Base-by-base conservation (phyloP, 495 filamentous ascomycete genomes). In the Neurospora sp. region DNA sequence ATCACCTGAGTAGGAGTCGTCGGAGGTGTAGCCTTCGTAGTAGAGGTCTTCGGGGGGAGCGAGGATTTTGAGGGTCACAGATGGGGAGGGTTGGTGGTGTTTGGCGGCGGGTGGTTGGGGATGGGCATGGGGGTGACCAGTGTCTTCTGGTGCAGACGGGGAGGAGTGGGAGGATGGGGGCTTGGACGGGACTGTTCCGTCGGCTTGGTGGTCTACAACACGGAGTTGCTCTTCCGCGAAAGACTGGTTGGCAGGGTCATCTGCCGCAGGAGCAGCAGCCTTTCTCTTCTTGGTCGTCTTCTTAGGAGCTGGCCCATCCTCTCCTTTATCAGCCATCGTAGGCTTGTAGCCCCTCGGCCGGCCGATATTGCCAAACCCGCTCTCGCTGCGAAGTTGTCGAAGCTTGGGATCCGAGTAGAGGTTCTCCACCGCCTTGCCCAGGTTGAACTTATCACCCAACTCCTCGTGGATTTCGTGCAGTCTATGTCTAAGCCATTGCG, bases 401-500 rank as follows among this genome's bases (percentile, higher is more conserved):
- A 86, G 62, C 76, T 83, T 84, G 27, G 75, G 71, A 70, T 87
- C 85, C 75, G 85, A 81, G 40, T 87, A 87, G 23, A 86, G 75
- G 54, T 81, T 78, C 46, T 82, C 80, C 3, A 82, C 76, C 5
- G 77, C 82, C 73, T 76, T 80, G 27, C 79, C 79, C 2, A 86
- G 72, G 73, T 80, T 83, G 70, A 87, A 87, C 31, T 80, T 81
- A 20, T 82, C 80, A 6, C 82, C 82, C 20, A 80, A 70, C 71
- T 79, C 78, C 18, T 71, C 40, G 10, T 71, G 75, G 18, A 85
- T 72, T 72, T 87, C 83, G 71, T 80, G 76, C 37, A 87, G 77
- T 37, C 85, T 82, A 44, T 86, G 84, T 11, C 85, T 82, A 44
- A 87, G 76, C 85, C 85, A 87, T 35, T 85, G 77, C 10, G 84